phyloP scores from a whole-genome alignment of 352 stramenopile genomes.

The Phytophthora citricola region DNA sequence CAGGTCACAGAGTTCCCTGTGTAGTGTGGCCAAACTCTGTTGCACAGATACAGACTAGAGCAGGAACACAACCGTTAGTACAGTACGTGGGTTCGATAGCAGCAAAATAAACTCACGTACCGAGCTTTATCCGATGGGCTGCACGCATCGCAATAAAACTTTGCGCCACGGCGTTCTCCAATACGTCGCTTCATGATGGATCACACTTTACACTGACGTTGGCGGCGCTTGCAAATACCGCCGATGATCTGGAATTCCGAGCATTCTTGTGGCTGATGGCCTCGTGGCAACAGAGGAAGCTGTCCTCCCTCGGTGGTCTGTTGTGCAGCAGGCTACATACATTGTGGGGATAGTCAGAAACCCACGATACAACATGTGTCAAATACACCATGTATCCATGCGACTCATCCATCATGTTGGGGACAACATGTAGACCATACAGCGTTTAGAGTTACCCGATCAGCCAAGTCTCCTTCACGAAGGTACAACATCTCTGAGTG shows the following conservation, averaged over 20 bases:
- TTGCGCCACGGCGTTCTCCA: not conserved
- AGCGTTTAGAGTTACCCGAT: not conserved
- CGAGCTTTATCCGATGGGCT: not conserved
- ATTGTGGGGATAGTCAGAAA: not conserved
- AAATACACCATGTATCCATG: slow-evolving; percentile 6
- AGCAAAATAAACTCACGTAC: not conserved
- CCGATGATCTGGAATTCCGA: not conserved
- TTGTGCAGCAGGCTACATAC: not conserved
- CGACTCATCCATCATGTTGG: not conserved
- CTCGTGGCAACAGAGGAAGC: not conserved
- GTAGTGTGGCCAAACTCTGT: slow-evolving; percentile 3
- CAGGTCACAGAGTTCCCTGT: slow-evolving; percentile 6
- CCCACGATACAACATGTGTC: not conserved
- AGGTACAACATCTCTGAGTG: slow-evolving; percentile 13
- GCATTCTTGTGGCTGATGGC: not conserved
- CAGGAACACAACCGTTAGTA: no score
- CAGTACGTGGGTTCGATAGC: no score
- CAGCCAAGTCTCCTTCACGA: not conserved
- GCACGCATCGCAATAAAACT: not conserved
- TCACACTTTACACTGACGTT: slow-evolving; percentile 5
- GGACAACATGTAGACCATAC: not conserved
- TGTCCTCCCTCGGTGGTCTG: no score
- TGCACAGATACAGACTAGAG: slow-evolving; percentile 8
- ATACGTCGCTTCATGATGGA: not conserved
- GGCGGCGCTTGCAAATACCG: not conserved